Evolutionary conservation across 495 filamentous ascomycete species (phyloP), one percentile per base, ranked within the genome.

Genomic region (Chaetomium fimeti): DNA sequence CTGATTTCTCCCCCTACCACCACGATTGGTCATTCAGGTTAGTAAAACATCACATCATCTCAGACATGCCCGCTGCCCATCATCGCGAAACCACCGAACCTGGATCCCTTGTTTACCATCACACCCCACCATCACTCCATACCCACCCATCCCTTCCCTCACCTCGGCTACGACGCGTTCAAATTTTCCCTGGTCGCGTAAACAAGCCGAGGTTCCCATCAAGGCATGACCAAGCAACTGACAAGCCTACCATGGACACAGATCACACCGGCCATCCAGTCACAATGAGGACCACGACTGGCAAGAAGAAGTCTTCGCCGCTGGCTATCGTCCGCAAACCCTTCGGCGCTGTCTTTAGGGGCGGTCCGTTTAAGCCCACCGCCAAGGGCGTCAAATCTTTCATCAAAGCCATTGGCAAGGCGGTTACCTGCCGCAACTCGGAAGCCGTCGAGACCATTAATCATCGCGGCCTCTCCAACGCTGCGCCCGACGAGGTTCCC

Each of bases 361-460:
- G 3, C 28, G 29, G 54, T 8, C 62, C 62, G 2, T 15, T 64
- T 55, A 58, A 64, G 62, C 43, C 54, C 28, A 57, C 58, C 45
- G 0, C 16, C 29, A 1, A 57, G 29, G 45, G 29, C 20, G 43
- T 64, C 36, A 18, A 16, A 15, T 1, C 1, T 2, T 64, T 64
- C 42, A 52, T 51, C n/a, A 20, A 51, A 13, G n/a, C 28, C 9
- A 20, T 58, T 2, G 8, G 55, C 36, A 15, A 3, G 5, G 20
- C 20, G 3, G 6, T 54, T 7, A 0, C 60, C 1, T 2, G 29
- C 18, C 32, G 11, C 32, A 55, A 62, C 7, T 16, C 59, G 5
- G 48, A 52, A 24, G 8, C 29, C 18, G 16, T 61, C 16, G 48
- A 27, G 8, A 20, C 38, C 3, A 8, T 43, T 22, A 22, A 20